phyloP scores from a whole-genome alignment of 176 grass and related monocot species.

The Urochloa ruziziensis region DNA sequence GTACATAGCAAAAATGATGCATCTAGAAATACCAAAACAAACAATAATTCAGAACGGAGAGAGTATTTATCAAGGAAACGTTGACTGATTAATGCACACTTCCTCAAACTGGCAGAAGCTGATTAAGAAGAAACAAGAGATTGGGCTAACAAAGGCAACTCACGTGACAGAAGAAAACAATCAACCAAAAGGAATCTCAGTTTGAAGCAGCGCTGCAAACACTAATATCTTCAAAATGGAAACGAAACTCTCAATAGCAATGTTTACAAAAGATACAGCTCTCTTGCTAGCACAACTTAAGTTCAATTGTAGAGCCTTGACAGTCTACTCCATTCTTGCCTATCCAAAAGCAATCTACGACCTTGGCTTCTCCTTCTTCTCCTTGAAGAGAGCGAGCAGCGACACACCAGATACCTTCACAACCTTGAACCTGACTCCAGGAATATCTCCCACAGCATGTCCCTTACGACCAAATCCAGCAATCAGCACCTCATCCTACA shows the following conservation, averaged over 20 bases:
- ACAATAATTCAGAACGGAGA: too few relatives aligned
- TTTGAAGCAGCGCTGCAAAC: neutral
- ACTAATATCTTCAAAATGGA: conserved; percentile 26
- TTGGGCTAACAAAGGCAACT: neutral
- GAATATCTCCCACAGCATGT: conserved; percentile 63
- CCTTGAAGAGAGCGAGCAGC: conserved; percentile 57
- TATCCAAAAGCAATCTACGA: conserved; percentile 30
- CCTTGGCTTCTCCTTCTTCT: conserved; percentile 57
- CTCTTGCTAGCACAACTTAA: conserved; percentile 16
- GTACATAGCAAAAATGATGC: too few relatives aligned
- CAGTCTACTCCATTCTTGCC: conserved; percentile 28
- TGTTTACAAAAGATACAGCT: conserved; percentile 25
- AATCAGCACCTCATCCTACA: conserved; percentile 70
- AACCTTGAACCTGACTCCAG: conserved; percentile 71
- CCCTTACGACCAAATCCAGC: conserved; percentile 63
- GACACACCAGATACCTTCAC: conserved; percentile 74
- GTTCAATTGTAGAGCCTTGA: neutral
- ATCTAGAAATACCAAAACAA: too few relatives aligned
- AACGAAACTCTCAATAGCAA: conserved; percentile 28
- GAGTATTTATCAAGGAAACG: too few relatives aligned
- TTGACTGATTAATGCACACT: too few relatives aligned
- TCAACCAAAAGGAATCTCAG: neutral
- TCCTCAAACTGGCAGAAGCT: too few relatives aligned
- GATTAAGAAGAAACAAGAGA: too few relatives aligned
- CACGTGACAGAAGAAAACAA: neutral